Base-by-base conservation (phyloP, 2,329 filamentous ascomycete genomes). In the Fusarium pseudoanthophilum region DNA sequence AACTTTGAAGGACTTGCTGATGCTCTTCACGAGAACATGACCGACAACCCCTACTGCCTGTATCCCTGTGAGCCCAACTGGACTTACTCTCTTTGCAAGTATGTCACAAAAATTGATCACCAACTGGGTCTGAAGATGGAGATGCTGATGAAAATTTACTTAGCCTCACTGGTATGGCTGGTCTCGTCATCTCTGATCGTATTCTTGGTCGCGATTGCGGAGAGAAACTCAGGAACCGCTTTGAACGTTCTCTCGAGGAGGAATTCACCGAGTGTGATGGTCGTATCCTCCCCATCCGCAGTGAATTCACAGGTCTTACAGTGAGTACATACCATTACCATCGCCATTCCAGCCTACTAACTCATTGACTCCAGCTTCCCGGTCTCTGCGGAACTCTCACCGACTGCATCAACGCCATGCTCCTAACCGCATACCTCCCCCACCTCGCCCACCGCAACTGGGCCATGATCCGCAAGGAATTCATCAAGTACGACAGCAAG, bases 111-210 rank as follows among this genome's bases (percentile, higher is more conserved):
- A 9, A 32, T 32, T 32, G 3, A 11, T 11, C 4, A 1, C 30
- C 30, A 11, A 32, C 30, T 11, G 30, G 13, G 10, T 11, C 11
- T 32, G 11, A 32, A 32, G 30, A 32, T 32, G 32, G 2, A 34
- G 2, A 24, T 48, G 14, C 26, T 48, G 6, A 30, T 0, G n/a
- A n/a, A n/a, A 0, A 4, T 3, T n/a, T 30, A 0, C 0, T 21
- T 30, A 55, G 52, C 9, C 52, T 56, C 11, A 56, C 37, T 5
- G 26, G 52, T 20, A 56, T 56, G 36, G 37, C 52, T 24, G 52
- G 37, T 2, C 20, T 56, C 4, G 52, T 42, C 21, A 56, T 56
- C 7, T 56, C 52, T 37, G 26, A 32, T 21, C 52, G 37, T 2
- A 32, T 42, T 3, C 37, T 56, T 2, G 52, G 52, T 10, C 37